Conservation (phyloP, 2,329 filamentous ascomycete genomes). For the Apiospora rasikravindrae region DNA sequence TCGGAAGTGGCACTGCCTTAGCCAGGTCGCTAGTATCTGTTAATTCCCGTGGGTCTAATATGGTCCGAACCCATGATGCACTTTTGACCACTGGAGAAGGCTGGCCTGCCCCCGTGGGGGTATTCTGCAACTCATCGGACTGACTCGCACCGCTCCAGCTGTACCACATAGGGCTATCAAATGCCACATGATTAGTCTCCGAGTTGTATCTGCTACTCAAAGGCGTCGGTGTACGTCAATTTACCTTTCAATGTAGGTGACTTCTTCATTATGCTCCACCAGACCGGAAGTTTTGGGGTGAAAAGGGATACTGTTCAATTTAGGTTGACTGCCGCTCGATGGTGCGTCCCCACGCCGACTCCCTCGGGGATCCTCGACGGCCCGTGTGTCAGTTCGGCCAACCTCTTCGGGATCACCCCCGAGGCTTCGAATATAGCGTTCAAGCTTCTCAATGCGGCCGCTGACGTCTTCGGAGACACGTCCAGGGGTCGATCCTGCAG, state of each 20-base stretch:
- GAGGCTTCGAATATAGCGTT: conserved; percentile 5
- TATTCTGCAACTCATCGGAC: not conserved
- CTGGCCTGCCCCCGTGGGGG: not conserved
- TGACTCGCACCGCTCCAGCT: not conserved
- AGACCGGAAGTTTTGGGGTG: conserved; percentile 7
- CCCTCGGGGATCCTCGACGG: not conserved
- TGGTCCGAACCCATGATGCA: not conserved
- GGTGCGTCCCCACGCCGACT: not conserved
- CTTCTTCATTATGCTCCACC: conserved; percentile 4
- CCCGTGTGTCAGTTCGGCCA: not conserved
- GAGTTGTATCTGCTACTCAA: not conserved
- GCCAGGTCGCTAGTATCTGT: not conserved
- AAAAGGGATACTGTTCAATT: not conserved
- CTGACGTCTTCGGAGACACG: not conserved
- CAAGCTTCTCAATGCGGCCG: conserved; percentile 4
- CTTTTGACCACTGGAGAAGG: not conserved
- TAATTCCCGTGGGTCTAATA: not conserved
- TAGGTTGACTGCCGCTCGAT: too few species aligned
- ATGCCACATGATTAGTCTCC: not conserved
- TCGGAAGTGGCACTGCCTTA: not conserved
- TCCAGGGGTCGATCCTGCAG: not conserved
- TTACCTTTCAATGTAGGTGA: conserved; percentile 9
- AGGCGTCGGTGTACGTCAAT: not conserved
- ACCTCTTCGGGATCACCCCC: not conserved
- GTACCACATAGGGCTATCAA: not conserved